Evolutionary conservation across 192 early-diverging fungal species (phyloP), one percentile per base, ranked within the genome.

Genomic region (Jimgerdemannia lactiflua): DNA sequence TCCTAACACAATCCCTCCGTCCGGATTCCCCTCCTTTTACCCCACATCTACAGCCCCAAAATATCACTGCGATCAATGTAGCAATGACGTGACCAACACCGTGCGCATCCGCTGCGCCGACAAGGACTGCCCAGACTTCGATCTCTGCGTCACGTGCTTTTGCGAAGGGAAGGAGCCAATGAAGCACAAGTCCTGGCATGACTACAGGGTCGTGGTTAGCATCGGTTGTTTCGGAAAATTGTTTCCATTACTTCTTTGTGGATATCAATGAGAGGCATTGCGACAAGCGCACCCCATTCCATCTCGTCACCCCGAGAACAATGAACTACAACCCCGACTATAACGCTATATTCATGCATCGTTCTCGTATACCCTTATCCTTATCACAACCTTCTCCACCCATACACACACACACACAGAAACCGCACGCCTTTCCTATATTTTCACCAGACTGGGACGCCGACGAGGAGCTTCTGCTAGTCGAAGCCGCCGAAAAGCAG

Each of bases 71-170:
- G 96, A 98, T 83, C 86, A 86, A 41, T 99, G 98, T 86, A 88
- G 89, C 66, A 91, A 90, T 69, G 95, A 97, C 77, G 91, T 99
- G 54, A 95, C 95, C 39, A 91, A 97, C 71, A 88, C 94, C 3
- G 92, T 96, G 41, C 91, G 94, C 67, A 93, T 99, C 74, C 89
- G 91, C 70, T 99, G 94, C 77, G 91, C 86, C 70, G 87, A 92
- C 71, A 71, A 73, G 39, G 67, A 72, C 49, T 95, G 94, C 71
- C 78, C 88, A 73, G 95, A 98, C 82, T 94, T 98, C 80, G 95
- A 98, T 82, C 85, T 98, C 11, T 99, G 98, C 77, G 92, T 98
- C 67, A 90, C 91, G 6, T 99, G 98, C 78, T 99, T 99, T 81
- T 91, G 91, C 66, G 82, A 80, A 44, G 98, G 97, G 19, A 85